Evolutionary conservation across 192 early-diverging fungal genomes (phyloP).

Genomic region (Coemansia sp.): DNA sequence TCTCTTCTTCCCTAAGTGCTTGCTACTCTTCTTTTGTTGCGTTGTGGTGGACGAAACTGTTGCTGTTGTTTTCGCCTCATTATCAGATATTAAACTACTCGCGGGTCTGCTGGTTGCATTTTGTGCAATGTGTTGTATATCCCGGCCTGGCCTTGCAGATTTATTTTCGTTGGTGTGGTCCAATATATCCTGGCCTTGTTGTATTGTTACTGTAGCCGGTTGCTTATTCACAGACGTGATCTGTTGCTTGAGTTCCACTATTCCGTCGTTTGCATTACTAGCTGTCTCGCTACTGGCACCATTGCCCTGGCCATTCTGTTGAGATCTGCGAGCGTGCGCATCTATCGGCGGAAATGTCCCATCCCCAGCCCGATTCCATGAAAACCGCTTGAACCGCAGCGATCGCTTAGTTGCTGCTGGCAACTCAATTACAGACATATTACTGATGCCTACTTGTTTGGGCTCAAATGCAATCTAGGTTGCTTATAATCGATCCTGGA

Average conservation of each 20-base stretch:
- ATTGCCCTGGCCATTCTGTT: not conserved
- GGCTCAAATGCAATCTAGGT: not conserved
- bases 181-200: not conserved
- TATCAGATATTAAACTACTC: not conserved
- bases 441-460: not conserved
- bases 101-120: not conserved
- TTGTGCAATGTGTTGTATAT: not conserved
- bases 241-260: not conserved
- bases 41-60: not conserved
- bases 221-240: not conserved
- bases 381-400: constrained; percentile 49
- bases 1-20: constrained; percentile 29
- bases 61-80: not conserved
- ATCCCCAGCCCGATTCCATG: constrained; percentile 45
- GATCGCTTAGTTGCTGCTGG: constrained; percentile 37
- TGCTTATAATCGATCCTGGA: not conserved
- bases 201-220: not conserved
- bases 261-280: not conserved
- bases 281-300: not conserved
- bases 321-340: not conserved
- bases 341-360: constrained; percentile 42
- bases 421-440: constrained; percentile 34
- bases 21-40: constrained; percentile 11
- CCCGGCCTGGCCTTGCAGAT: not conserved
- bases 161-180: not conserved